phyloP scores from a whole-genome alignment of 140 eudicot genomes.

The Stevia rebaudiana region DNA sequence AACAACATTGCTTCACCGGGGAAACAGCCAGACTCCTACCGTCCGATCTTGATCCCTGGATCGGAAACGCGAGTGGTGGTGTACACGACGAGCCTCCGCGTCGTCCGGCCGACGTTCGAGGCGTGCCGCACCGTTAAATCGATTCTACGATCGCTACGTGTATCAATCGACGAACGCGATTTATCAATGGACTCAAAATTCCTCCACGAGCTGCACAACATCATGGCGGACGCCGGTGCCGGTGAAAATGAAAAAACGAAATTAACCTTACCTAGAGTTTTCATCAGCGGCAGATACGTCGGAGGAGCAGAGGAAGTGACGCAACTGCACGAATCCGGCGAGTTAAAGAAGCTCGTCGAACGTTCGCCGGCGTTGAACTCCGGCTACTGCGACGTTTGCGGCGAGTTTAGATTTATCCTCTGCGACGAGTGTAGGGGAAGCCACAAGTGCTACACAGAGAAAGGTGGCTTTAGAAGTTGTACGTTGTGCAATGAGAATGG shows the following conservation, averaged over 20 bases:
- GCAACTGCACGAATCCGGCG: conserved; percentile 71
- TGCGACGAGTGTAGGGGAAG: conserved; percentile 78
- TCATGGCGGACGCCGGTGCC: conserved; percentile 19
- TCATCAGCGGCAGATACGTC: conserved; percentile 63
- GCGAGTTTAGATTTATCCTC: conserved; percentile 66
- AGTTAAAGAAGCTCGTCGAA: conserved; percentile 49
- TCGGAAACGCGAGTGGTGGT: conserved; percentile 43
- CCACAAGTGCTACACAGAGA: conserved; percentile 59
- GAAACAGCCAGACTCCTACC: conserved; percentile 15
- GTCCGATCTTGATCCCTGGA: conserved; percentile 29
- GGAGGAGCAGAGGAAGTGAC: conserved; percentile 69
- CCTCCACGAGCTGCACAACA: conserved; percentile 37
- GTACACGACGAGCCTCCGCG: conserved; percentile 50
- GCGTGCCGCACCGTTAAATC: conserved; percentile 44
- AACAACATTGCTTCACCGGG: not conserved
- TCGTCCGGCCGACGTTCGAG: conserved; percentile 48
- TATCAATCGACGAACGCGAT: conserved; percentile 53
- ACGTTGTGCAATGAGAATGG: conserved; percentile 80
- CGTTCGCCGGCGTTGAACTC: conserved; percentile 46
- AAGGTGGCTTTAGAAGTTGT: conserved; percentile 63
- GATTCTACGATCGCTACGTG: conserved; percentile 44
- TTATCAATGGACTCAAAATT: conserved; percentile 46
- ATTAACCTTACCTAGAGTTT: conserved; percentile 62
- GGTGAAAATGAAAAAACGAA: conserved; percentile 13
- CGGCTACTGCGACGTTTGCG: conserved; percentile 56